Evolutionary conservation across 176 grass and related monocot genomes (phyloP), one percentile per base, ranked within the genome.

Genomic region (Rhynchospora breviuscula): DNA sequence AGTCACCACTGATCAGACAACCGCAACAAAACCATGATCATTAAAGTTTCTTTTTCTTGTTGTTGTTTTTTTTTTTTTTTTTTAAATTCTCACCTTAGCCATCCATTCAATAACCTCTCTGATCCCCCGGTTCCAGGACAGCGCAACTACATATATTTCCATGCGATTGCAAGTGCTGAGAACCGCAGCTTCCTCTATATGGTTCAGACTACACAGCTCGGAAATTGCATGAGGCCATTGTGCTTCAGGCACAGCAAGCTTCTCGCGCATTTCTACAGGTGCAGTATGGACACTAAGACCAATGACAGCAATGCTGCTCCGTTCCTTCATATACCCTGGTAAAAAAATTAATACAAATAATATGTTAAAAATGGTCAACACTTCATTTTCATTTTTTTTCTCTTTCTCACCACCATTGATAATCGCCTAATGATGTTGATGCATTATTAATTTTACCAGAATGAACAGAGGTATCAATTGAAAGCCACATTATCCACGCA

Each of bases 131-230:
- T 95, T 93, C 95, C 95, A 98, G n/a, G 95, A 98, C 67, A 98
- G 75, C 62, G 92, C 91, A 21, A 98, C 92, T 60, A 95, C 91
- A 80, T 95, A 98, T 70, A 98, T 98, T 85, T 98, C 92, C 92
- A 98, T 98, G 80, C 95, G 90, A 62, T 98, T 98, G 81, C 95
- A 98, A 17, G 95, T 98, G 85, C 95, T 98, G 46, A 98, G 95
- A 80, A 98, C 95, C 44, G 95, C 95, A 82, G 95, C 95, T 72
- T 98, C 95, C 89, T 98, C 95, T 59, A 98, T 93, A 86, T 98
- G 92, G 83, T 95, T 91, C 83, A 98, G 63, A 68, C 44, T 78
- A 15, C 92, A 93, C 58, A 98, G 89, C 87, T 98, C 95, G 71
- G 86, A 90, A 87, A 98, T 93, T 82, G 95, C 87, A 86, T 89